Percentiles rank a stretch among this genome's conserved stretches.
These are phyloP conservation scores for Lactarius deliciosus DNA, from an alignment of 768 basidiomycete species.

Conservation along the genomic window DNA sequence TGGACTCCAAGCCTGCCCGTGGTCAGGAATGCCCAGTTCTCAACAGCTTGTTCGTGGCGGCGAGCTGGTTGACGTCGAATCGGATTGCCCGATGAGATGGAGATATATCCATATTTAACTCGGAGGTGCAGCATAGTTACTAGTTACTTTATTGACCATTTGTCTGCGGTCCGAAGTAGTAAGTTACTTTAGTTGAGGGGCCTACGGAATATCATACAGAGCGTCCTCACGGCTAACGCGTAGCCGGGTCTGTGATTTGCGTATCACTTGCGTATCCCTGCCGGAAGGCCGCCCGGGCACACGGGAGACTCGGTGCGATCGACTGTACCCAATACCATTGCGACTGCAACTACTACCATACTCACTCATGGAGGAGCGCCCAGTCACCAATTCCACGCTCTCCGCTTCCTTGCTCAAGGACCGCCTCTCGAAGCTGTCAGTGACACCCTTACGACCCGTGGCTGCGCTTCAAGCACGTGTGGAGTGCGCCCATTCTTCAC, in stretches of 20 bases:
- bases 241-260: conserved; percentile 19
- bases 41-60: background rate
- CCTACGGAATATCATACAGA: too few species aligned
- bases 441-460: conserved; percentile 61
- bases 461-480: conserved; percentile 69
- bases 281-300: conserved; percentile 9
- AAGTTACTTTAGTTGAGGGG: too few species aligned
- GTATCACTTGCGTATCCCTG: conserved; percentile 3
- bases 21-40: background rate
- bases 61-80: background rate
- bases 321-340: background rate
- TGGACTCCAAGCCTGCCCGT: background rate
- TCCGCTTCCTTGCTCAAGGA: conserved; percentile 65
- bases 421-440: conserved; percentile 48
- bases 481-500: conserved; percentile 50
- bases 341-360: background rate
- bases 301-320: background rate
- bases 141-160: background rate
- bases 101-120: background rate
- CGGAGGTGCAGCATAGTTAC: background rate
- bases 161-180: background rate
- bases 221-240: background rate
- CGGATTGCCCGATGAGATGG: background rate
- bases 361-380: conserved; percentile 5
- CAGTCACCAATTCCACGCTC: conserved; percentile 42